Base-by-base conservation (phyloP, 306 rosid genomes). In the Castanea mollissima region DNA sequence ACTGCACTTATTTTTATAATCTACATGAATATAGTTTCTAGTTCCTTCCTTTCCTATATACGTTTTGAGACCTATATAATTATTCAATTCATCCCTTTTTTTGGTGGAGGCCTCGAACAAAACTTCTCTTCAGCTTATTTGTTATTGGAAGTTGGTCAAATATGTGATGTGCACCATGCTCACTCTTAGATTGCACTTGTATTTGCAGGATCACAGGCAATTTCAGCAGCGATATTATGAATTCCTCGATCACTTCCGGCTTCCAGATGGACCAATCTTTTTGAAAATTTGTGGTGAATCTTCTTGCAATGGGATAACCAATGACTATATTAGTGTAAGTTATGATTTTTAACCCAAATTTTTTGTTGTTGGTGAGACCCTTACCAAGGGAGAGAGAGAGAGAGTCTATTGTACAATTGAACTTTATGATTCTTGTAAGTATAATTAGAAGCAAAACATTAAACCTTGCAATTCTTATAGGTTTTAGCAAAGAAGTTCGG, bases 401-500 rank as follows among this genome's bases (percentile, higher is more conserved):
- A 20, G 23, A 23, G 32, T 59, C 16, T 23, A 10, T 11, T 59
- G 67, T 21, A 1, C 21, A 29, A 65, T 65, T 2, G 1, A 76
- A 59, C 57, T 64, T 34, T 71, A 52, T 34, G 29, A 57, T 57
- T 79, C 62, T 65, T 74, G 27, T 19, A 55, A 57, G 77, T 63
- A 64, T 70, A 73, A 76, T 79, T 3, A 19, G 29, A 14, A 32
- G 1, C 55, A 74, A 57, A 55, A 68, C 7, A 59, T 16, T 75
- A 38, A 71, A 74, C 51, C 49, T 75, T 85, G 63, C 74, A 72
- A 74, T 62, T 54, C 70, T 27, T 56, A 25, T 72, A 95, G 99
- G 95, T 95, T 77, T 81, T 92, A 80, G 97, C 99, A 55, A 90
- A 95, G 92, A 92, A 93, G 80, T 95, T 95, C 69, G 97, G 96